phyloP scores from a whole-genome alignment of 306 rosid genomes.

The Trifolium fragiferum region DNA sequence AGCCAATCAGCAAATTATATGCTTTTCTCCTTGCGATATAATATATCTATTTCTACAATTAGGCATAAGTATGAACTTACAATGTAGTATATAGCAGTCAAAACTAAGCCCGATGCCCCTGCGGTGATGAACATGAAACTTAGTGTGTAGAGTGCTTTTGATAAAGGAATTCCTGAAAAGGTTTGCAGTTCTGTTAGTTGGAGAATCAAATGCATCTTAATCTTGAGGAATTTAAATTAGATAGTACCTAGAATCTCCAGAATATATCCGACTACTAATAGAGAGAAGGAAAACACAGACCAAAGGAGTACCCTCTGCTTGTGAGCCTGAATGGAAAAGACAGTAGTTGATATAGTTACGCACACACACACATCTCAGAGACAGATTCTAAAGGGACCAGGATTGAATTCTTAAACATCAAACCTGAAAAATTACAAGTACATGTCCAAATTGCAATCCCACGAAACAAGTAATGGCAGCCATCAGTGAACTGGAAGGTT shows the following conservation, averaged over 20 bases:
- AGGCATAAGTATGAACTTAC: constrained; percentile 52
- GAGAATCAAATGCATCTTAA: constrained; percentile 24
- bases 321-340: constrained; percentile 57
- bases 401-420: constrained; percentile 18
- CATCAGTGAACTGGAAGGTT: constrained; percentile 76
- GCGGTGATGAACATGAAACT: constrained; percentile 77
- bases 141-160: constrained; percentile 76
- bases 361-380: constrained; percentile 21
- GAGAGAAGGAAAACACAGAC: constrained; percentile 57
- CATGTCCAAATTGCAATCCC: constrained; percentile 76
- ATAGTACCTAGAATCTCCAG: constrained; percentile 66
- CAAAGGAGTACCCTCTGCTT: constrained; percentile 64
- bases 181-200: constrained; percentile 37
- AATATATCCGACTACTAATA: constrained; percentile 58
- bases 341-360: neutral
- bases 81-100: constrained; percentile 60
- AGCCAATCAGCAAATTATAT: neutral
- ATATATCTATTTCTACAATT: neutral
- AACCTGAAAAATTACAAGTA: constrained; percentile 70
- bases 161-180: constrained; percentile 73
- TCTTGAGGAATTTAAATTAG: constrained; percentile 17
- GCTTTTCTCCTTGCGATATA: neutral
- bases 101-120: constrained; percentile 76
- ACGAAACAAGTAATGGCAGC: constrained; percentile 74
- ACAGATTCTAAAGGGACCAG: constrained; percentile 23